phyloP scores from a whole-genome alignment of 108 stramenopile species.

The Cyclotella choctawhatcheeana region DNA sequence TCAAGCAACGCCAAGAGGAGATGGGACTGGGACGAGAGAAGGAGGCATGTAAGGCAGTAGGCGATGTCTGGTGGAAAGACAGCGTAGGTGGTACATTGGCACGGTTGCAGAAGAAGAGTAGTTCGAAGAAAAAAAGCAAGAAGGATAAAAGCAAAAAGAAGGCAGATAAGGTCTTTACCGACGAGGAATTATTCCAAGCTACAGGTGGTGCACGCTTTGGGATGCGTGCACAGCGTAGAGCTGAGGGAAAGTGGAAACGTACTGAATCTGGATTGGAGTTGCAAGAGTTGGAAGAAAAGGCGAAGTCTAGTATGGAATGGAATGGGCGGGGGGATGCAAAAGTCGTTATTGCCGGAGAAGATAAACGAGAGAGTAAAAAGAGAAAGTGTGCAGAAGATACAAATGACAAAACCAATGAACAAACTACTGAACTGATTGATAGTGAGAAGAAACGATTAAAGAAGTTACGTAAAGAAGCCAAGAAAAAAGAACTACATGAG shows the following conservation, averaged over 20 bases:
- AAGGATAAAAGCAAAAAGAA: constrained; percentile 43
- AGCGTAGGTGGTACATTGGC: constrained; percentile 79
- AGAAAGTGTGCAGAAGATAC: constrained; percentile 26
- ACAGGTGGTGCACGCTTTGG: constrained; percentile 81
- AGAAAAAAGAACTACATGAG: constrained; percentile 47
- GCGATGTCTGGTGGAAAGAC: constrained; percentile 87
- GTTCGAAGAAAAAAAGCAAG: constrained; percentile 37
- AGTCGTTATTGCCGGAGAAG: constrained; percentile 33
- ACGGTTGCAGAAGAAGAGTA: constrained; percentile 50
- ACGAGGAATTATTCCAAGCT: constrained; percentile 89
- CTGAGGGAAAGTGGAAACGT: constrained; percentile 84
- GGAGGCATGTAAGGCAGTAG: constrained; percentile 37
- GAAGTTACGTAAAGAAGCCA: constrained; percentile 5
- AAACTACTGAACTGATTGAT: no score
- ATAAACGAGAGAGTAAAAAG: constrained; percentile 16
- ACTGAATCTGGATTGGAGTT: constrained; percentile 60
- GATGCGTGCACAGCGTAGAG: constrained; percentile 81
- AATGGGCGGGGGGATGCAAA: constrained; percentile 68
- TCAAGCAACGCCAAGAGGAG: constrained; percentile 79
- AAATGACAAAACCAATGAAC: no score
- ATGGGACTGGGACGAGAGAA: constrained; percentile 67
- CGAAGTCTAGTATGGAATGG: constrained; percentile 67
- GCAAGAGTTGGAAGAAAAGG: constrained; percentile 57
- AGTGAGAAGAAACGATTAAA: constrained; percentile 41
- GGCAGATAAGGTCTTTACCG: constrained; percentile 59